Conservation (phyloP, 2,329 filamentous ascomycete species). For the Ophiostoma quercus region DNA sequence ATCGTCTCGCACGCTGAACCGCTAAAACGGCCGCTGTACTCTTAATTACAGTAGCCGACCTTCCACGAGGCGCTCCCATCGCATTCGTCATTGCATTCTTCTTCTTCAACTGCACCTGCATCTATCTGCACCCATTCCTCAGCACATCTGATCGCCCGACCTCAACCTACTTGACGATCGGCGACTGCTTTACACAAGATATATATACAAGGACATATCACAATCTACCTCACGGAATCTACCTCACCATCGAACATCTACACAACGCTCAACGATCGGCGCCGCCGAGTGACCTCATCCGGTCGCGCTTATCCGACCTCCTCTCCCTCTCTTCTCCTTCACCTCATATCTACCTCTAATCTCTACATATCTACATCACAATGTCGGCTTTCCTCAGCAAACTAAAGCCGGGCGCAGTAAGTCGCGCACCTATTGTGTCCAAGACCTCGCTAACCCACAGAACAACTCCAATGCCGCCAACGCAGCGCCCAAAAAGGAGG, state of each 20-base stretch:
- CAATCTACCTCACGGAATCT: neutral
- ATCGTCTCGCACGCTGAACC: neutral
- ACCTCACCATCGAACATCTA: neutral
- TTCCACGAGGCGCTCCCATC: neutral
- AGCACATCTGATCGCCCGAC: neutral
- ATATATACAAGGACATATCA: neutral
- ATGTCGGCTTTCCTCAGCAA: constrained; percentile 56
- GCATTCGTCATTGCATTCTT: constrained; percentile 12
- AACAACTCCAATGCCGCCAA: constrained; percentile 32
- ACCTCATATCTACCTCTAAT: neutral
- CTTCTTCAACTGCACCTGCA: neutral
- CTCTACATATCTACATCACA: neutral
- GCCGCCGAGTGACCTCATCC: constrained; percentile 10
- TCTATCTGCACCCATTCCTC: neutral
- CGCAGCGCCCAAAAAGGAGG: constrained; percentile 45
- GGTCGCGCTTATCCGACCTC: constrained; percentile 8
- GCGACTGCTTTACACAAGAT: neutral
- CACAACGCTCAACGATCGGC: neutral
- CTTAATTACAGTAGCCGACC: neutral
- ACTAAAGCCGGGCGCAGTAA: constrained; percentile 53
- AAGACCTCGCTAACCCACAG: neutral
- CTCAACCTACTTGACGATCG: neutral
- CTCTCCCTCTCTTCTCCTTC: neutral
- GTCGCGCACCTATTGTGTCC: constrained; percentile 33
- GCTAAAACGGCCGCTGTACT: neutral